Evolutionary conservation across 164 flowering plant genomes (phyloP).

Genomic region (Sextonia rubra): DNA sequence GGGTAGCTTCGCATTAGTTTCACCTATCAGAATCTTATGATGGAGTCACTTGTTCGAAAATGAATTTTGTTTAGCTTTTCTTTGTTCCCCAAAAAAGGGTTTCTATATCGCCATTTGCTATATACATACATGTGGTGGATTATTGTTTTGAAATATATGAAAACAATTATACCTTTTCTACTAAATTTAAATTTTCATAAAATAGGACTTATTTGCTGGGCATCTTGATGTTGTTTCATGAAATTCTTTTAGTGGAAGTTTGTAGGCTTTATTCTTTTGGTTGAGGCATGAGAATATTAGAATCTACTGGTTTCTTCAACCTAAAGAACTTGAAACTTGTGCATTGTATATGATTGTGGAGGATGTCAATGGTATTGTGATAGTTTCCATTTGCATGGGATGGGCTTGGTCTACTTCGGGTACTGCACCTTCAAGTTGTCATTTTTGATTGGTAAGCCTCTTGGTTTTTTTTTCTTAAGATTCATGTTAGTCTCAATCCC

Average conservation of each 20-base stretch:
- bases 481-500: no score
- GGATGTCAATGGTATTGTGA: not conserved
- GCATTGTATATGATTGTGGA: not conserved
- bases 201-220: not conserved
- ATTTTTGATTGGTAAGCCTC: no score
- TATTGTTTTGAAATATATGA: not conserved
- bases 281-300: not conserved
- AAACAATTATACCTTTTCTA: not conserved
- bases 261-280: not conserved
- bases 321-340: not conserved
- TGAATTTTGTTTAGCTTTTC: not conserved
- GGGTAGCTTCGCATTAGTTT: slow-evolving; percentile 1
- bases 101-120: not conserved
- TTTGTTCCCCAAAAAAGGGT: not conserved
- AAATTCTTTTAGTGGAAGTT: not conserved
- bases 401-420: no score
- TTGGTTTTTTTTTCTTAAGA: no score
- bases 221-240: not conserved
- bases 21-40: not conserved
- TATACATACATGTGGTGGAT: not conserved
- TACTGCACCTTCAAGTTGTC: no score
- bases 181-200: no score
- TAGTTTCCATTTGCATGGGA: no score
- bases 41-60: not conserved
- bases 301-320: not conserved